Percentiles rank a stretch among this genome's conserved stretches.
Evolutionary conservation across 169 alveolate species (phyloP).

Genomic region (Plasmodium gonderi): DNA sequence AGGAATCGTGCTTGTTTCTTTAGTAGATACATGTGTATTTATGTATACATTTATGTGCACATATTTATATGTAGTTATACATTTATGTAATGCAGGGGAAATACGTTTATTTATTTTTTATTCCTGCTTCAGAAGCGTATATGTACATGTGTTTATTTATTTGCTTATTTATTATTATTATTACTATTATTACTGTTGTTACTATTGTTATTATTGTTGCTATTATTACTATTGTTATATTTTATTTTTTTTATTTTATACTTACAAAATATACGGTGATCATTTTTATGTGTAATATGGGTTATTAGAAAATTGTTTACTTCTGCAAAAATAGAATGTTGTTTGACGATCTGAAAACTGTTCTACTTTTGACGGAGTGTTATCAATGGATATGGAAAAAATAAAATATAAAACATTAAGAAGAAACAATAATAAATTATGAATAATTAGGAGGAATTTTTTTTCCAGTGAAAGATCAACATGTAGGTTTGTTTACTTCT

Average conservation of each 20-base stretch:
- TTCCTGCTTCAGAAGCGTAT: background rate
- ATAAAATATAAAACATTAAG: background rate
- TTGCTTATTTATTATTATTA: background rate
- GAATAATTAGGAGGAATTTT: background rate
- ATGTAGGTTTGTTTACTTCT: background rate
- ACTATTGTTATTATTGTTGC: background rate
- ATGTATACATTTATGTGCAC: background rate
- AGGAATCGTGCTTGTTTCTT: background rate
- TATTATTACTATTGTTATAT: background rate
- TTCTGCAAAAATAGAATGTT: background rate
- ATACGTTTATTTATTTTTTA: background rate
- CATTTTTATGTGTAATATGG: background rate
- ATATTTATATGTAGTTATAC: background rate
- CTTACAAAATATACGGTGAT: too few species aligned
- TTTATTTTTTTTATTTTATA: too few species aligned
- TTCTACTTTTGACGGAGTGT: background rate
- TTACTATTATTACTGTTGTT: background rate
- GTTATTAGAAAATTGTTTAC: background rate
- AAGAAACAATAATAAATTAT: background rate
- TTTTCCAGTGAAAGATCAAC: background rate
- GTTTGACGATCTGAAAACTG: background rate
- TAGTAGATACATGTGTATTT: background rate
- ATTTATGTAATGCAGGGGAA: background rate
- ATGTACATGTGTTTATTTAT: background rate
- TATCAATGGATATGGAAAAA: background rate